Base-by-base conservation (phyloP, 2,329 filamentous ascomycete species). In the Ophioceras dolichostomum region DNA sequence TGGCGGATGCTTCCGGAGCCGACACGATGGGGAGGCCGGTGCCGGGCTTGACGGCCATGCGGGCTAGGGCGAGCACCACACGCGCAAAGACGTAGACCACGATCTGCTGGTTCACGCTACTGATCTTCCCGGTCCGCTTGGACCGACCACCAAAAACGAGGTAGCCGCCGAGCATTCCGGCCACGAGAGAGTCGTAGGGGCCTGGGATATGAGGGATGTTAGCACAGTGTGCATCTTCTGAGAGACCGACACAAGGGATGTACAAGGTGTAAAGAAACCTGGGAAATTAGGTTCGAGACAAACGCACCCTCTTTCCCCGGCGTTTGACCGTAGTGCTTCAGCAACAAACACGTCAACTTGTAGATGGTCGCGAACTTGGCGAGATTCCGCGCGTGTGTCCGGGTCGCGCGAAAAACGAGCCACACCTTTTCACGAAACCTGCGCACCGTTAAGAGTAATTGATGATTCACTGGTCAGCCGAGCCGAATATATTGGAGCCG, bases 21-120 rank as follows among this genome's bases (percentile, higher is more conserved):
- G 65, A 78, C 36, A 75, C 54, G 21, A 60, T 28, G 26, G 70
- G 62, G 41, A 78, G 50, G 38, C 70, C 69, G 40, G 53, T 51
- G 31, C 66, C 66, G 2, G 73, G 73, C 58, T 85, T 79, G 44
- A 96, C 76, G 39, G 83, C 76, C 40, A 96, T 65, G 52, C 86
- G 85, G 22, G 88, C 91, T 18, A 93, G 63, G 8, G 84, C 85
- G 24, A 98, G 73, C 42, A 82, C 71, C 13, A 95, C 91, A 46
- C 91, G 79, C 34, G 91, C 91, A 55, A 95, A 95, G 44, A 98
- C 83, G 65, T 98, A 98, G 50, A 96, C 84, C 58, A 94, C 87
- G 56, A 98, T 98, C 68, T 98, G 89, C 67, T 95, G 86, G 62
- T 80, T 94, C 44, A 95, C 81, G 45, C 76, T 82, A 43, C 80